Evolutionary conservation across 2,329 filamentous ascomycete genomes (phyloP), one percentile per base, ranked within the genome.

Genomic region (Sporothrix humicola): DNA sequence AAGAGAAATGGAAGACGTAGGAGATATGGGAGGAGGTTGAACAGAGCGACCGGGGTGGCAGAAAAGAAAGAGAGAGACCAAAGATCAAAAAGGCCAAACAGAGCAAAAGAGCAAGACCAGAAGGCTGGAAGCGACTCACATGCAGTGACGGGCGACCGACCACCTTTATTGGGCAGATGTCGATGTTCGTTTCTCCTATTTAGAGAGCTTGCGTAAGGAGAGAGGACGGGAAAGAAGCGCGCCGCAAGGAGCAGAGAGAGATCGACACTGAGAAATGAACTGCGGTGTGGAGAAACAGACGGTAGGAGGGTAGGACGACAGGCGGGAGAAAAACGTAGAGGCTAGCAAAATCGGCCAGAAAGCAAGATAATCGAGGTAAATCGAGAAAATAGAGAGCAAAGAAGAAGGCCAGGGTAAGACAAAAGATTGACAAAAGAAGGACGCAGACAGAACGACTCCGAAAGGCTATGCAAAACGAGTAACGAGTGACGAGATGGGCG

Each of bases 201-300:
- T 23, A 48, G n/a, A 65, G 20, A 12, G 61, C 42, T 26, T 66
- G 42, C 61, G 50, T 54, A 54, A 58, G 50, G 26, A 69, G 66
- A 46, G 59, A 65, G 15, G 31, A 42, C 23, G 66, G 46, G 48
- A 37, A 9, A 20, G 68, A 31, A 54, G 31, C 15, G 52, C 68
- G 52, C 58, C 26, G 58, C 17, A 26, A 54, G 48, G 54, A 72
- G 61, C 59, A 56, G 44, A 48, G 48, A 42, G 71, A 56, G 72
- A 68, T 73, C 71, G 50, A 69, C 61, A 61, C 48, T 37, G 69
- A 71, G 69, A 71, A 50, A 61, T 71, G 69, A 71, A 37, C 20
- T 31, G 69, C 23, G 58, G 56, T 63, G 69, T 52, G 56, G 48
- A 66, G 59, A 46, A 72, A 26, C 12, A 56, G 17, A 31, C n/a